phyloP scores from a whole-genome alignment of 2,329 filamentous ascomycete genomes.

The Pseudopithomyces maydicus region DNA sequence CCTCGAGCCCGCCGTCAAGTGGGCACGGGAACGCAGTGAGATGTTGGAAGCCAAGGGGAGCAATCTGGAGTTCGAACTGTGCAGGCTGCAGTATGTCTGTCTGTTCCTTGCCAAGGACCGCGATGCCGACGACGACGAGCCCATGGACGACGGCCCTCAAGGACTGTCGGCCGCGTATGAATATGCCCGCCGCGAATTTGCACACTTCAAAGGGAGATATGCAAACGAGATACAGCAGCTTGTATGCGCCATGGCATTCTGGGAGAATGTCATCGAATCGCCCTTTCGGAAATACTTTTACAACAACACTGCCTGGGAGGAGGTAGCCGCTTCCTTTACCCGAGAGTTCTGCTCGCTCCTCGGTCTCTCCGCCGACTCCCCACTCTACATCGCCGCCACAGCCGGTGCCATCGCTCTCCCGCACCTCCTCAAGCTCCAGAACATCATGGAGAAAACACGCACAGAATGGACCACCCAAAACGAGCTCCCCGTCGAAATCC shows the following conservation, averaged over 20 bases:
- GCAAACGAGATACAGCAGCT: constrained; percentile 80
- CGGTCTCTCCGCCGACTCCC: constrained; percentile 86
- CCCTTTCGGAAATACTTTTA: constrained; percentile 83
- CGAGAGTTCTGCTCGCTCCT: constrained; percentile 93
- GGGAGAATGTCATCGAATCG: constrained; percentile 72
- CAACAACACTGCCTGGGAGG: constrained; percentile 76
- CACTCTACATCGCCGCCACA: constrained; percentile 89
- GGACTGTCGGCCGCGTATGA: constrained; percentile 69
- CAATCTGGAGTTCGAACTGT: constrained; percentile 94
- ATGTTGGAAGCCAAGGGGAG: constrained; percentile 81
- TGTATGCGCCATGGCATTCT: constrained; percentile 79
- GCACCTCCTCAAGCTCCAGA: constrained; percentile 83
- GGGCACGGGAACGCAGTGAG: constrained; percentile 74
- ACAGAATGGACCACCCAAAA: constrained; percentile 94
- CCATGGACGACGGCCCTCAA: constrained; percentile 38
- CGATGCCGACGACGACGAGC: constrained; percentile 58
- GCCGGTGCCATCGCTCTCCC: constrained; percentile 92
- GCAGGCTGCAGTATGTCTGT: constrained; percentile 86
- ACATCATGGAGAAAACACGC: constrained; percentile 83
- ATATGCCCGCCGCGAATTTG: constrained; percentile 79
- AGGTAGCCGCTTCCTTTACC: constrained; percentile 85
- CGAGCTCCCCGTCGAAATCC: constrained; percentile 81
- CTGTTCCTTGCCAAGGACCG: constrained; percentile 61
- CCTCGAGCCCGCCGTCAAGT: constrained; percentile 81
- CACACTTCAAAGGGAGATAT: constrained; percentile 75